A percentile compares a stretch with the other conserved stretches of the same genome.
These are phyloP conservation scores for Leccinellum rugosiceps DNA, from an alignment of 768 basidiomycete species.

Conservation along the genomic window DNA sequence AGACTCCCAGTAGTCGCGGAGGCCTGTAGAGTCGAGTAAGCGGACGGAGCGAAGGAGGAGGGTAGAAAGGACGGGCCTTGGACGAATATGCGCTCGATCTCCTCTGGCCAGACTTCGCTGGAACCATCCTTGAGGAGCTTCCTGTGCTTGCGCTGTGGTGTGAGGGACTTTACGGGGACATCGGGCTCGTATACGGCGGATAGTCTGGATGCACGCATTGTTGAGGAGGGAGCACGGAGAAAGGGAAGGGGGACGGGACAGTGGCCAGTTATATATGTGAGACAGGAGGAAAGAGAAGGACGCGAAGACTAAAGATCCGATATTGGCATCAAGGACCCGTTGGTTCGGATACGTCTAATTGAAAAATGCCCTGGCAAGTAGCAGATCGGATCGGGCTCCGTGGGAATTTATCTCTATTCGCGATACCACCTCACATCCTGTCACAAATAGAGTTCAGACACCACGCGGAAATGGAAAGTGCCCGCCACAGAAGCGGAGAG, in stretches of 20 bases:
- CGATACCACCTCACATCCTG: slow-evolving; percentile 12
- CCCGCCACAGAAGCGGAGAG: slow-evolving; percentile 48
- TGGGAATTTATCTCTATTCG: slow-evolving; percentile 20
- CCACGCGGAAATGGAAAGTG: slow-evolving; percentile 44
- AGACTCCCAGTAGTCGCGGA: slow-evolving; percentile 75
- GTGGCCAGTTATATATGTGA: slow-evolving; percentile 34
- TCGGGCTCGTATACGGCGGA: slow-evolving; percentile 22
- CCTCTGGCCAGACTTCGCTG: slow-evolving; percentile 79
- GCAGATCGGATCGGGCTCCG: slow-evolving; percentile 29
- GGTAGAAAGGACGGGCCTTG: slow-evolving; percentile 44
- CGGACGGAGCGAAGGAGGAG: neutral
- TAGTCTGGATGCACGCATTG: slow-evolving; percentile 26
- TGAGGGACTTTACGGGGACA: slow-evolving; percentile 31
- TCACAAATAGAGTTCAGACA: slow-evolving; percentile 25
- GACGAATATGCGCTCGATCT: slow-evolving; percentile 73
- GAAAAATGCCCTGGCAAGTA: slow-evolving; percentile 31
- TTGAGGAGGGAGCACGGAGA: slow-evolving; percentile 7
- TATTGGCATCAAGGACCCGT: slow-evolving; percentile 24
- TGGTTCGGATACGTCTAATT: slow-evolving; percentile 29
- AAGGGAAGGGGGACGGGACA: slow-evolving; percentile 7
- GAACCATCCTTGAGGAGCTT: slow-evolving; percentile 83
- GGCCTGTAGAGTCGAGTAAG: slow-evolving; percentile 41
- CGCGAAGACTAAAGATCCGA: slow-evolving; percentile 48
- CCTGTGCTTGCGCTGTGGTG: slow-evolving; percentile 77
- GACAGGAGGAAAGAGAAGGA: slow-evolving; percentile 22